Conservation (phyloP, 176 grass and related monocot genomes). For the Triticum timopheevii region DNA sequence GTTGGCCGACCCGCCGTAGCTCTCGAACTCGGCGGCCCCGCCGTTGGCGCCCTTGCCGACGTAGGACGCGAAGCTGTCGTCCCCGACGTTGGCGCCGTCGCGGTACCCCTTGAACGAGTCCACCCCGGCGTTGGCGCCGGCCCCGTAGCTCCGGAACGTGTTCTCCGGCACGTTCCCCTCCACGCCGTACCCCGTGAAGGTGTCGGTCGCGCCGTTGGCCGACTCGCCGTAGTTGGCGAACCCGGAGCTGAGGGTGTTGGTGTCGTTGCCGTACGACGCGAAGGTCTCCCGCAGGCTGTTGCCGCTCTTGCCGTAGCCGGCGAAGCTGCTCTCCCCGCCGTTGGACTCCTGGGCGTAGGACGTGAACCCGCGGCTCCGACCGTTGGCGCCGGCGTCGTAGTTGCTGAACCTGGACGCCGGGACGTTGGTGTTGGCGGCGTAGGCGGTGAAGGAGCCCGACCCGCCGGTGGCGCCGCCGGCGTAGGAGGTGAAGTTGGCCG, state of each 20-base stretch:
- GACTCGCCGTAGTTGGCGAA: constrained; percentile 69
- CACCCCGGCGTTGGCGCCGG: constrained; percentile 53
- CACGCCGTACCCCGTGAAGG: constrained; percentile 48
- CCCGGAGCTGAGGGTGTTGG: constrained; percentile 56
- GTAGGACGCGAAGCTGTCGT: constrained; percentile 70
- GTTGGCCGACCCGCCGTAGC: constrained; percentile 66
- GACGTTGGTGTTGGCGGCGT: constrained; percentile 54
- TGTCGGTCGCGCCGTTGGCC: constrained; percentile 71
- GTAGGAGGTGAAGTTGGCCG: constrained; percentile 82
- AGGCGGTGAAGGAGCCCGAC: constrained; percentile 46
- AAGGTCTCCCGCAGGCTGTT: constrained; percentile 56
- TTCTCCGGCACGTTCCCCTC: constrained; percentile 68
- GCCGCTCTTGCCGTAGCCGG: constrained; percentile 59
- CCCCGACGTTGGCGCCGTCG: constrained; percentile 64
- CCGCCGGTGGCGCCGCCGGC: constrained; percentile 56
- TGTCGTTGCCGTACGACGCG: constrained; percentile 60
- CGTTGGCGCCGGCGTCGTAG: constrained; percentile 60
- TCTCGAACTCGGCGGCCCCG: constrained; percentile 57
- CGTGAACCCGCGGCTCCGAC: constrained; percentile 43
- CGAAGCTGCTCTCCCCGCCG: constrained; percentile 54
- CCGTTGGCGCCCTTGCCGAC: constrained; percentile 62
- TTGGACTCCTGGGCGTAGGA: constrained; percentile 59
- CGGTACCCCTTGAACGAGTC: constrained; percentile 80
- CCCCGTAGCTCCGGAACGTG: constrained; percentile 61
- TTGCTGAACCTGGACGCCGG: constrained; percentile 62